phyloP scores from a whole-genome alignment of 2,329 filamentous ascomycete species.

The Thermochaetoides dissita region DNA sequence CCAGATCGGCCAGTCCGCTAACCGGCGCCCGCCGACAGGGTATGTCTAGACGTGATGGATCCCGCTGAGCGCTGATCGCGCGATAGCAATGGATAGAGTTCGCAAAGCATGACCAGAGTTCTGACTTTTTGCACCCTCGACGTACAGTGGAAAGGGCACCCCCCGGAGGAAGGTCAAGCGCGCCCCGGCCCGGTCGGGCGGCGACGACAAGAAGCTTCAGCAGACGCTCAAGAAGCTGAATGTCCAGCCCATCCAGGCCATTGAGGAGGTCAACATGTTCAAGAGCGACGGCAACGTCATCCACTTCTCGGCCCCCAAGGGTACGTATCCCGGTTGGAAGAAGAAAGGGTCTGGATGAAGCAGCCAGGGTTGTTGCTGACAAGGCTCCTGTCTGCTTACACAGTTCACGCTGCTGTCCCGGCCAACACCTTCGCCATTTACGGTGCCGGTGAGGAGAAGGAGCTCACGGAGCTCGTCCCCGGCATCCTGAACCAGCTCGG shows the following conservation, averaged over 20 bases:
- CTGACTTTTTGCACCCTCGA: conserved; percentile 5
- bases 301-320: conserved; percentile 95
- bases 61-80: too few relatives aligned
- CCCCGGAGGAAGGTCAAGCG: conserved; percentile 98
- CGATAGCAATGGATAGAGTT: too few relatives aligned
- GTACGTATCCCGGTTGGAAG: conserved; percentile 40
- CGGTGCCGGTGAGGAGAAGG: conserved; percentile 97
- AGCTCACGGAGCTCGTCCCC: conserved; percentile 97
- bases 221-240: conserved; percentile 97
- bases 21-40: conserved; percentile 12
- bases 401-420: conserved; percentile 92
- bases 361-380: conserved; percentile 7
- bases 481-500: conserved; percentile 99
- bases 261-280: conserved; percentile 99
- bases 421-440: conserved; percentile 99
- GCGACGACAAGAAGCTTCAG: conserved; percentile 99
- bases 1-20: conserved; percentile 1
- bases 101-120: too few relatives aligned
- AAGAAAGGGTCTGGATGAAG: not conserved
- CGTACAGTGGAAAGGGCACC: conserved; percentile 77
- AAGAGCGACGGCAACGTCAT: conserved; percentile 99
- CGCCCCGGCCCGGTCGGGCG: conserved; percentile 78
- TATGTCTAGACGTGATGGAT: conserved; percentile 13
- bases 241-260: conserved; percentile 97
- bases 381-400: not conserved